phyloP scores from a whole-genome alignment of 331 rosid species.

The Malus hybrid region DNA sequence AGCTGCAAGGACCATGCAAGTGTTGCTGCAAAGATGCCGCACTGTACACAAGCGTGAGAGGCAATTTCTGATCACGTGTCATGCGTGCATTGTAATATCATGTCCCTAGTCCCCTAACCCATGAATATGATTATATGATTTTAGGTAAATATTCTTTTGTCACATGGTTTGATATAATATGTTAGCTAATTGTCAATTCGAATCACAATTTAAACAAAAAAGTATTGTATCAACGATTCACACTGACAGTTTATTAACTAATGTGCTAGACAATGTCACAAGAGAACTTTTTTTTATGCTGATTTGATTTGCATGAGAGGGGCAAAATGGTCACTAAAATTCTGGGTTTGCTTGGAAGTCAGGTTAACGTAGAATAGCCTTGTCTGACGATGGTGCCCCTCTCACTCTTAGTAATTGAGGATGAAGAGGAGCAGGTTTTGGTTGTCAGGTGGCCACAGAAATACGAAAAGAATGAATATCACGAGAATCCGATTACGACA shows the following conservation, averaged over 20 bases:
- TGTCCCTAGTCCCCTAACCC: background rate
- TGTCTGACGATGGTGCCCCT: background rate
- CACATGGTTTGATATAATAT: background rate
- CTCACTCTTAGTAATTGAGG: slow-evolving; percentile 1
- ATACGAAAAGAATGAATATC: slow-evolving; percentile 45
- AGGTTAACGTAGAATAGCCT: slow-evolving; percentile 33
- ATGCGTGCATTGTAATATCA: background rate
- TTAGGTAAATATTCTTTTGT: background rate
- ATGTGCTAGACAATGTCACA: background rate
- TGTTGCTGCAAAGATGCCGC: slow-evolving; percentile 70
- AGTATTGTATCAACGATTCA: background rate
- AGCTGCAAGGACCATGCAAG: slow-evolving; percentile 79
- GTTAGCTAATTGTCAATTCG: background rate
- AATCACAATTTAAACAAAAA: background rate
- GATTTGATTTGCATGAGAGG: slow-evolving; percentile 1
- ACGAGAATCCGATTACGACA: slow-evolving; percentile 51
- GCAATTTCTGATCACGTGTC: slow-evolving; percentile 17
- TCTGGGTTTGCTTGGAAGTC: slow-evolving; percentile 7
- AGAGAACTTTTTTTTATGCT: no score
- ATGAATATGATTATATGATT: background rate
- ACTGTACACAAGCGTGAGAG: slow-evolving; percentile 33
- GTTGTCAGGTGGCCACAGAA: slow-evolving; percentile 25
- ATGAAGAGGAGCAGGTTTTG: slow-evolving; percentile 10
- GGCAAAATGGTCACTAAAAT: slow-evolving; percentile 24
- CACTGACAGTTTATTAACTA: background rate